Percentiles rank a stretch among this genome's conserved stretches.
Conservation (phyloP, 805 yeast genomes). For the Torulaspora delbrueckii region DNA sequence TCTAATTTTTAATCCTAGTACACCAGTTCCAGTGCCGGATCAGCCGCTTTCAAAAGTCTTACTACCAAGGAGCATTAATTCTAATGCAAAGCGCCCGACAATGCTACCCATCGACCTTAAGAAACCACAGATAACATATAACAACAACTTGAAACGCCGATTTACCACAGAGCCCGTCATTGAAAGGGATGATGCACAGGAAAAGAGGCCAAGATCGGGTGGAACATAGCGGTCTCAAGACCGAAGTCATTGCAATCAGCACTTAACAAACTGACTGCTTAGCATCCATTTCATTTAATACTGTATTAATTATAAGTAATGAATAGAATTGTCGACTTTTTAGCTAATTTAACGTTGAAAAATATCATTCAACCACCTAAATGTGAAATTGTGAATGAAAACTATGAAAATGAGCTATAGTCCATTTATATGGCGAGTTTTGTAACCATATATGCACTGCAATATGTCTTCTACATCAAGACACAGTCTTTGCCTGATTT, state of each 20-base stretch:
- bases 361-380: no score
- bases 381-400: background rate
- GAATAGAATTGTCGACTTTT: no score
- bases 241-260: no score
- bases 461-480: background rate
- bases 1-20: slow-evolving; percentile 17
- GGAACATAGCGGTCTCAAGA: background rate
- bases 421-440: no score
- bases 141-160: background rate
- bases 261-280: no score
- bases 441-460: background rate
- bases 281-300: no score
- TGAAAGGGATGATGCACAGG: background rate
- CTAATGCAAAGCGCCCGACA: slow-evolving; percentile 17
- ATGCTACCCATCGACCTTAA: slow-evolving; percentile 10
- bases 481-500: background rate
- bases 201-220: background rate
- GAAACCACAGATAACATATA: background rate
- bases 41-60: slow-evolving; percentile 27
- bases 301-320: no score
- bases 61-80: slow-evolving; percentile 26
- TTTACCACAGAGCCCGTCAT: background rate
- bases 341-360: no score
- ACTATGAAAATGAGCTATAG: background rate
- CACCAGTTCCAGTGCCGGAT: slow-evolving; percentile 31